These are phyloP conservation scores for Phytopythium cucurbitacearum DNA, from an alignment of 352 stramenopile genomes.

Conservation along the genomic window DNA sequence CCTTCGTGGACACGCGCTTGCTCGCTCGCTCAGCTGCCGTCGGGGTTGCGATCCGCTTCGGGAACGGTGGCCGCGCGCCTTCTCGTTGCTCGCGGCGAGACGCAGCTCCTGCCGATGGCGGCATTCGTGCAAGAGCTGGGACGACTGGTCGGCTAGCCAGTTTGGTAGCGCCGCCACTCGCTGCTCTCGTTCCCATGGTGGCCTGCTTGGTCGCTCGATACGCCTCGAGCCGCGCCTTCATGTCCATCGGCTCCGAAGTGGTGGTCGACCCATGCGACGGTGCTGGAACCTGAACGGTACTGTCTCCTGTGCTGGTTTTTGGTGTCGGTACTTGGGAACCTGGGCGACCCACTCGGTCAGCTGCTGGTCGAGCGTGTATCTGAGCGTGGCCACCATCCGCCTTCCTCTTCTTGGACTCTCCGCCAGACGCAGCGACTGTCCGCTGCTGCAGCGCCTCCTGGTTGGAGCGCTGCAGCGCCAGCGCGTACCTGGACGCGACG, in stretches of 20 bases:
- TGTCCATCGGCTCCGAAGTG: constrained; percentile 6
- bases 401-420: constrained; percentile 2
- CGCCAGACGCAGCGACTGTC: background rate
- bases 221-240: constrained; percentile 34
- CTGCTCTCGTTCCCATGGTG: no score
- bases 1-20: background rate
- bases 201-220: constrained; percentile 36
- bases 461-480: constrained; percentile 45
- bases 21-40: constrained; percentile 6
- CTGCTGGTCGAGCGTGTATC: no score
- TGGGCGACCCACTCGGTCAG: no score
- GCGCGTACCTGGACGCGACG: constrained; percentile 51
- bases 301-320: background rate
- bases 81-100: no score
- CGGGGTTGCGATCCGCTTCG: constrained; percentile 11
- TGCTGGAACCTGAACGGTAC: no score
- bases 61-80: constrained; percentile 9
- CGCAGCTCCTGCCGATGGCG: no score
- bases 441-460: constrained; percentile 9
- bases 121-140: no score
- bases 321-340: no score
- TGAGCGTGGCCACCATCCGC: no score
- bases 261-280: background rate
- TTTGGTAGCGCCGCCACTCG: no score
- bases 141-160: no score